phyloP scores from a whole-genome alignment of 805 yeast genomes.

The Cyberlindnera mississippiensis region DNA sequence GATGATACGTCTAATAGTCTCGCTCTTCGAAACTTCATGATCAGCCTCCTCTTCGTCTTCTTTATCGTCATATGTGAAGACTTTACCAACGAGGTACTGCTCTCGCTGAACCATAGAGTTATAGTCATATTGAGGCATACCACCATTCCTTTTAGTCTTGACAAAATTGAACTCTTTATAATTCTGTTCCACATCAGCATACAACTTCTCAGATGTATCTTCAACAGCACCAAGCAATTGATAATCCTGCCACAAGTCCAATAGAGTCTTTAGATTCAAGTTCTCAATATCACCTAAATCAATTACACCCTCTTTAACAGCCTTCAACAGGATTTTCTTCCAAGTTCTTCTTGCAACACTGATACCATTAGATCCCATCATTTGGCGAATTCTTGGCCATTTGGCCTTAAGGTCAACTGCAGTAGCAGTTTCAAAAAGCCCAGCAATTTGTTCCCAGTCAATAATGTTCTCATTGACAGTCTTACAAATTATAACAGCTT shows the following conservation, averaged over 20 bases:
- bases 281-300: conserved; percentile 46
- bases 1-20: conserved; percentile 30
- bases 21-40: conserved; percentile 4
- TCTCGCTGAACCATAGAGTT: conserved; percentile 73
- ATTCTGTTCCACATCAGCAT: conserved; percentile 43
- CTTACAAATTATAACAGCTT: conserved; percentile 65
- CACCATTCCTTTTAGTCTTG: conserved; percentile 26
- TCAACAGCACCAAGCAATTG: conserved; percentile 13
- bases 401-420: conserved; percentile 49
- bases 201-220: conserved; percentile 26
- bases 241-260: conserved; percentile 65
- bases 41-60: not conserved
- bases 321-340: conserved; percentile 59
- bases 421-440: conserved; percentile 37
- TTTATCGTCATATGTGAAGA: conserved; percentile 36
- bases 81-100: conserved; percentile 41
- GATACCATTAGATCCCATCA: conserved; percentile 57
- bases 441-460: conserved; percentile 60
- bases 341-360: conserved; percentile 53
- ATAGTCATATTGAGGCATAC: conserved; percentile 42
- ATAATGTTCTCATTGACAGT: conserved; percentile 54
- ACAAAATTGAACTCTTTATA: conserved; percentile 41
- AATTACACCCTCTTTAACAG: conserved; percentile 53
- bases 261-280: conserved; percentile 47
- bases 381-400: conserved; percentile 67